Percentiles rank a stretch among this genome's conserved stretches.
Conservation (phyloP, 805 yeast genomes). For the Candida silvicultrix region DNA sequence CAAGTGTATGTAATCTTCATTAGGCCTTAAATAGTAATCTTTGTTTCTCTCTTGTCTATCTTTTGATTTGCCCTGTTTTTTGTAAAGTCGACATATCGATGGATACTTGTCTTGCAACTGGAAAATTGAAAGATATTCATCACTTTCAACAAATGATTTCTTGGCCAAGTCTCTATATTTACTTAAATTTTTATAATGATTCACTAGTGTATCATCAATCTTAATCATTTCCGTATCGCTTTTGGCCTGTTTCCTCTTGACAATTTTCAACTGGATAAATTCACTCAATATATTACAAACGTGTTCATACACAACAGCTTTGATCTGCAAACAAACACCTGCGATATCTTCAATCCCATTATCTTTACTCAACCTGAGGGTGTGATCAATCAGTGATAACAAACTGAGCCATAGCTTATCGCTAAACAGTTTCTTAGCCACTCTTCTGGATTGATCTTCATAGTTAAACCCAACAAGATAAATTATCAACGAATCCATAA, state of each 20-base stretch:
- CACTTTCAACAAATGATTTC: slow-evolving; percentile 5
- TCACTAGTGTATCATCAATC: slow-evolving; percentile 1
- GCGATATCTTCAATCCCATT: slow-evolving; percentile 4
- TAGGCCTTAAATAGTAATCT: background rate
- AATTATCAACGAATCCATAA: slow-evolving; percentile 14
- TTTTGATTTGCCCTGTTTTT: background rate
- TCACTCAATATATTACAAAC: slow-evolving; percentile 7
- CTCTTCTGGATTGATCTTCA: slow-evolving; percentile 14
- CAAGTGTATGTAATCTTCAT: slow-evolving; percentile 3
- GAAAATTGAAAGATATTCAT: slow-evolving; percentile 7
- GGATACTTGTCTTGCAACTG: slow-evolving; percentile 8
- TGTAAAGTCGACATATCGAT: slow-evolving; percentile 3
- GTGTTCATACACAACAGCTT: slow-evolving; percentile 12
- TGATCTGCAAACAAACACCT: slow-evolving; percentile 13
- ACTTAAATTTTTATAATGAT: slow-evolving; percentile 2
- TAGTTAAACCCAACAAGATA: slow-evolving; percentile 16
- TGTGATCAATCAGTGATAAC: slow-evolving; percentile 8
- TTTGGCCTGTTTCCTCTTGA: background rate
- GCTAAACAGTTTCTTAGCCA: slow-evolving; percentile 6
- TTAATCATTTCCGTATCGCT: background rate
- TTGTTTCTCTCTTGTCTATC: background rate
- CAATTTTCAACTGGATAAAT: slow-evolving; percentile 5
- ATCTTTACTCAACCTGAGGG: slow-evolving; percentile 3
- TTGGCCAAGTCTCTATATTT: slow-evolving; percentile 7
- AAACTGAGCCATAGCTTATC: slow-evolving; percentile 16